These are phyloP conservation scores for Aspergillus awamori DNA, from an alignment of 2,329 filamentous ascomycete genomes.

Conservation along the genomic window DNA sequence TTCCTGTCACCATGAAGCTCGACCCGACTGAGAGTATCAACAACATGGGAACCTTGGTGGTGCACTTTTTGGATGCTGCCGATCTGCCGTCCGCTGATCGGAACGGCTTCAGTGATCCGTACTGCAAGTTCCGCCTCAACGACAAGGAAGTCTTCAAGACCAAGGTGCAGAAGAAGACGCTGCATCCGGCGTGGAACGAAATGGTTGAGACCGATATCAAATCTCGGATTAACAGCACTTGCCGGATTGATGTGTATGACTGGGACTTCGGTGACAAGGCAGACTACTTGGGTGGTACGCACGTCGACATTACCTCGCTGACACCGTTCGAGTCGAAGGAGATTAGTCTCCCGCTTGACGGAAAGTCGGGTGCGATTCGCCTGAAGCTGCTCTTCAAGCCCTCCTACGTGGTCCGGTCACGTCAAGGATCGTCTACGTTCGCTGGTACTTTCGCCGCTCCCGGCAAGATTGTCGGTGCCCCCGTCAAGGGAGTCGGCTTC, in stretches of 20 bases:
- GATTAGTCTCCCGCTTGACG: slow-evolving; percentile 74
- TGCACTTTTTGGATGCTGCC: slow-evolving; percentile 85
- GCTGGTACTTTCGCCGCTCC: slow-evolving; percentile 84
- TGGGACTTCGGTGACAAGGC: slow-evolving; percentile 97
- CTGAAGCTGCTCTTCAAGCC: slow-evolving; percentile 90
- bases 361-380: slow-evolving; percentile 82
- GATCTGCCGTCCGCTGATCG: slow-evolving; percentile 92
- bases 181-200: slow-evolving; percentile 94
- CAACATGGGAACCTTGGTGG: slow-evolving; percentile 93
- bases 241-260: slow-evolving; percentile 82
- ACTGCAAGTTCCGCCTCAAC: slow-evolving; percentile 91
- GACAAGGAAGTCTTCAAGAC: slow-evolving; percentile 92
- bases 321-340: slow-evolving; percentile 85
- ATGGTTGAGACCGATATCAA: slow-evolving; percentile 83
- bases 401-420: slow-evolving; percentile 81
- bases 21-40: slow-evolving; percentile 97
- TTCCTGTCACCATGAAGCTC: slow-evolving; percentile 90
- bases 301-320: slow-evolving; percentile 74
- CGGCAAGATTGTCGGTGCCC: slow-evolving; percentile 87
- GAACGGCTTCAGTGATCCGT: slow-evolving; percentile 96
- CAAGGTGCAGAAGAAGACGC: slow-evolving; percentile 93
- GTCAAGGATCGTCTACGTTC: slow-evolving; percentile 92
- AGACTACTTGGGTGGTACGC: slow-evolving; percentile 78
- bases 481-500: slow-evolving; percentile 87
- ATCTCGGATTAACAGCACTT: slow-evolving; percentile 81